A percentile compares a stretch with the other conserved stretches of the same genome.
Conservation (phyloP, 75 land plant genomes). For the Isoetes taiwanensis region DNA sequence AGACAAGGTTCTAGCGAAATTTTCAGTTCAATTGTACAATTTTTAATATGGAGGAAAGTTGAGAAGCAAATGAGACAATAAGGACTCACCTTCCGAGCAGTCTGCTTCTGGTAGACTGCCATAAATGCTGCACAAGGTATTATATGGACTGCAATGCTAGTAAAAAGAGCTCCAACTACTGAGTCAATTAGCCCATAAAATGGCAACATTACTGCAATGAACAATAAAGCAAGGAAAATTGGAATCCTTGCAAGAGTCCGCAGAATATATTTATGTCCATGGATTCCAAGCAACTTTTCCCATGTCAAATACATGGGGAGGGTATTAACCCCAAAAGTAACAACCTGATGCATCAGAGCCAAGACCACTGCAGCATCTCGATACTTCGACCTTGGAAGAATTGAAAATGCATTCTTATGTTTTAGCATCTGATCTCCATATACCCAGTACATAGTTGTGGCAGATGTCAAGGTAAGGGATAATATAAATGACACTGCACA, state of each 20-base stretch:
- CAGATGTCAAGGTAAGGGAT: not conserved
- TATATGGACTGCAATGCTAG: not conserved
- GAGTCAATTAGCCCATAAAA: not conserved
- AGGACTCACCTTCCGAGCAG: not conserved
- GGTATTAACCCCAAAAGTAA: not conserved
- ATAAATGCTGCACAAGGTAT: not conserved
- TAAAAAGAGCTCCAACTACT: not conserved
- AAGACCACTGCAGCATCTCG: not conserved
- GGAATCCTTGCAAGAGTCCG: not conserved
- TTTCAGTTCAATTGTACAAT: no score
- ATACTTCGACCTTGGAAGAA: conserved; percentile 2
- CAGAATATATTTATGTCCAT: not conserved
- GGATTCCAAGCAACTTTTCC: conserved; percentile 5
- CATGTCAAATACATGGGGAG: conserved; percentile 1
- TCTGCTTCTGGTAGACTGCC: not conserved
- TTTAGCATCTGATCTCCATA: conserved; percentile 1
- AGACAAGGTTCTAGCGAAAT: no score
- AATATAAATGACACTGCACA: not conserved
- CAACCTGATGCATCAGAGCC: not conserved
- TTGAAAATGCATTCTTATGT: not conserved
- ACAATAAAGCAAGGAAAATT: not conserved
- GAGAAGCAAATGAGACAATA: no score
- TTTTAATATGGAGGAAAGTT: no score
- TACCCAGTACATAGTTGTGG: not conserved
- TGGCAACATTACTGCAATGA: not conserved